Base-by-base conservation (phyloP, 768 basidiomycete genomes). In the Tricholoma sp. region DNA sequence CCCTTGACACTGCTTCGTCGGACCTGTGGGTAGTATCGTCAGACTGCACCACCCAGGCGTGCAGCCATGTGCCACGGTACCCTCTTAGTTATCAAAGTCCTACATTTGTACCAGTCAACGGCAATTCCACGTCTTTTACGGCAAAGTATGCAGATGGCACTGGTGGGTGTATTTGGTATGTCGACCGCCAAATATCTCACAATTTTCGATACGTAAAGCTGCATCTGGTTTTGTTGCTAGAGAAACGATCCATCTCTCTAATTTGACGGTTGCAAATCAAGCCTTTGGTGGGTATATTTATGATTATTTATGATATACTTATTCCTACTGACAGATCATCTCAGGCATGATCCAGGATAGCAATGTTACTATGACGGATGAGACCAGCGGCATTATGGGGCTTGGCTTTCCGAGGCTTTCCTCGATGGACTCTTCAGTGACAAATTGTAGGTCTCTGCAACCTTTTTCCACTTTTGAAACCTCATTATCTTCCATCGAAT, bases 351-450 rank as follows among this genome's bases (percentile, higher is more conserved):
- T 86, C 39, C 83, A 81, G 1, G 67, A 77, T 39, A 83, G 82
- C 18, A 88, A 86, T 63, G 76, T 91, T 33, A 76, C 81, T 13
- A 70, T 91, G 59, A 70, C 72, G 9, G 82, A 88, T 63, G 67
- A 86, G 49, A 74, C 83, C 7, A 91, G 88, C 56, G 90, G 90
- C 2, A 70, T 92, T 36, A 64, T 92, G 18, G 90, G 90, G 18
- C 72, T 92, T 29, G 89, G 90, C 1, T 92, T 92, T 68, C 77
- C 88, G 28, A 79, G 89, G 18, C 73, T 91, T 34, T 91, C 90
- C 1, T 74, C 76, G 11, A 84, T 92, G 28, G 70, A 78, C 6
- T 64, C 61, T 20, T 62, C 69, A 3, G 69, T 74, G 8, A 66
- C 73, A 10, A 80, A 83, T 59, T 81, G 88, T 86, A 61, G 61